Base-by-base conservation (phyloP, 2,329 filamentous ascomycete genomes). In the Onygenales sp. region DNA sequence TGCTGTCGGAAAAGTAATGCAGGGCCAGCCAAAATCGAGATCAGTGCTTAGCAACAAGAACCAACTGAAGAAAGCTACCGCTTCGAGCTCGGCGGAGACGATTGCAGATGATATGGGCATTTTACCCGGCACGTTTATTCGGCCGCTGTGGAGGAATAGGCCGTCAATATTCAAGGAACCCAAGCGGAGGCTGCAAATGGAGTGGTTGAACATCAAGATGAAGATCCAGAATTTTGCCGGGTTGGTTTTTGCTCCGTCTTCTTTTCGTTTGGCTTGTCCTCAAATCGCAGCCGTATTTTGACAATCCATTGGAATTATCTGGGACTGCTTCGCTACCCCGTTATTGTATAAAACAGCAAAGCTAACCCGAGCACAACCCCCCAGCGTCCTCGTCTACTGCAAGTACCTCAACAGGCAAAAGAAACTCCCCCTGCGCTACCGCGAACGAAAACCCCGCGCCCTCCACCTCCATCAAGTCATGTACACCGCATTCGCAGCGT, bases 401-500 rank as follows among this genome's bases (percentile, higher is more conserved):
- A 70, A 68, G 60, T 65, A 59, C 50, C 50, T 64, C 32, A 64
- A 64, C 54, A 66, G 60, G 6, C 17, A 21, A 44, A 13, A 10
- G 5, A 61, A 60, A 10, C 54, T 67, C 31, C 69, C 70, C 31
- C 60, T 74, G 14, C 58, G 65, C n/a, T 52, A 70, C 27, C 58
- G 57, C 21, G 61, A 69, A 43, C 64, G 73, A 41, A 68, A 70
- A 14, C 51, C 59, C 8, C 64, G 71, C 41, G 73, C 70, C 9
- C 63, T 63, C 42, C 58, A 66, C 7, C 63, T 78, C n/a, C 75
- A 79, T 54, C 55, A 65, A 45, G 56, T 63, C 31, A 74, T 79
- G 71, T 78, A 78, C 61, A 67, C 60, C 27, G 66, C 71, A 21
- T 75, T 78, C 57, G 75, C 76, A 27, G 59, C 57, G 61, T 77